Evolutionary conservation across 805 yeast genomes (phyloP), one percentile per base, ranked within the genome.

Genomic region (Barnettozyma populi): DNA sequence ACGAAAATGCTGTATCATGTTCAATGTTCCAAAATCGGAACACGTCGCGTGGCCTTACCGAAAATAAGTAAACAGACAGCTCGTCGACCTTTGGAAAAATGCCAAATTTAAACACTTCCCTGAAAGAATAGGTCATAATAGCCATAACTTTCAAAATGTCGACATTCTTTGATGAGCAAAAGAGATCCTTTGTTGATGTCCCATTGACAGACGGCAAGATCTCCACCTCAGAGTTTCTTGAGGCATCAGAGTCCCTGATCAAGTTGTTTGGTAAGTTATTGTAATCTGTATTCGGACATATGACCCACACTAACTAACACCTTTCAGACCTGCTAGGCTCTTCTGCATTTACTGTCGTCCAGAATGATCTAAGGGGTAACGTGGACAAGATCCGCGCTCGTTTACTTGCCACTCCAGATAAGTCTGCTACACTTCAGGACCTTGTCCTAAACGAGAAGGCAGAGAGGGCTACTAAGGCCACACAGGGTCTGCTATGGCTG

Each of bases 401-500:
- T 61, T 73, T 84, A 54, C 73, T 82, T 50, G 74, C 80, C 7
- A 76, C 80, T 47, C 95, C 95, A 40, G 77, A 70, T 36, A 67
- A 70, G 46, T 73, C 86, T 25, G 62, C 70, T n/a, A 83, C 95
- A 23, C 74, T 89, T 57, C 95, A 90, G 70, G 89, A 78, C 52
- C 72, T 89, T 63, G 84, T 90, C 31, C 68, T 85, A 52, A 71
- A 81, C 47, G 97, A 89, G 71, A 82, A 79, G 38, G 75, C 73
- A 35, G 79, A 79, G 55, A 73, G 74, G 59, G 69, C 70, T 46
- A 86, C 83, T 66, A 81, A 82, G 51, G 95, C 96, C 36, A 89
- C 96, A 11, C 96, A 90, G 68, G 97, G 95, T 36, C 76, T 89
- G 55, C 70, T 89, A 58, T 89, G 97, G 97, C 76, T 89, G 57